Conservation (phyloP, 805 yeast genomes). For the Yamadazyma akitaensis region DNA sequence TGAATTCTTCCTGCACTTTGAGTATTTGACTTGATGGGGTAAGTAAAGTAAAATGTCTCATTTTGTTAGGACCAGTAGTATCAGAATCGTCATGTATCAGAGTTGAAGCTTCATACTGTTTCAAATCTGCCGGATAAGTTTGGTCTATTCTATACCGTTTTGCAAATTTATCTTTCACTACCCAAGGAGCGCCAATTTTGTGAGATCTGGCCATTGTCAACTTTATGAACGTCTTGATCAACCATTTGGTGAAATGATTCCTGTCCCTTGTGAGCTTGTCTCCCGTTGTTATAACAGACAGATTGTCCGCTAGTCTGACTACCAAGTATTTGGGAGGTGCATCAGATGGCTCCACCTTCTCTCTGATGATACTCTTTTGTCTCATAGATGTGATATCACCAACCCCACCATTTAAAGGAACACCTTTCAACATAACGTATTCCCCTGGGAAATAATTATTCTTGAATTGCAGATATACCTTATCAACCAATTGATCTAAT, state of each 20-base stretch:
- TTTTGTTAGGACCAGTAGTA: constrained; percentile 13
- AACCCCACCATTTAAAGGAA: constrained; percentile 18
- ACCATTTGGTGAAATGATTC: constrained; percentile 82
- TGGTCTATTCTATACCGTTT: constrained; percentile 61
- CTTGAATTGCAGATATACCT: constrained; percentile 72
- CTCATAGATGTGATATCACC: constrained; percentile 17
- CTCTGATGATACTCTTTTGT: constrained; percentile 66
- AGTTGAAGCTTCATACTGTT: constrained; percentile 34
- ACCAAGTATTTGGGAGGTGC: constrained; percentile 63
- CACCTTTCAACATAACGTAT: constrained; percentile 56
- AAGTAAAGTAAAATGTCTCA: constrained; percentile 14
- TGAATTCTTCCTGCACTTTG: constrained; percentile 8
- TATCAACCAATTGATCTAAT: constrained; percentile 83
- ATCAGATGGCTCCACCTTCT: constrained; percentile 75
- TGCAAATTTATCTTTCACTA: constrained; percentile 77
- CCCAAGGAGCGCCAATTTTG: constrained; percentile 94
- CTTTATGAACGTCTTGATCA: constrained; percentile 84
- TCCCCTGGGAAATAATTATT: constrained; percentile 92
- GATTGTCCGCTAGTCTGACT: constrained; percentile 48
- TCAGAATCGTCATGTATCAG: constrained; percentile 28
- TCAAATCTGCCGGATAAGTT: constrained; percentile 55
- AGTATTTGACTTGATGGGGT: neutral
- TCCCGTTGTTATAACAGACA: constrained; percentile 69
- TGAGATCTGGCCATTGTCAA: constrained; percentile 72
- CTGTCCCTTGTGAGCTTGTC: constrained; percentile 77